These are phyloP conservation scores for Yamagishiella unicocca DNA, from an alignment of 139 green algal genomes.

Conservation along the genomic window DNA sequence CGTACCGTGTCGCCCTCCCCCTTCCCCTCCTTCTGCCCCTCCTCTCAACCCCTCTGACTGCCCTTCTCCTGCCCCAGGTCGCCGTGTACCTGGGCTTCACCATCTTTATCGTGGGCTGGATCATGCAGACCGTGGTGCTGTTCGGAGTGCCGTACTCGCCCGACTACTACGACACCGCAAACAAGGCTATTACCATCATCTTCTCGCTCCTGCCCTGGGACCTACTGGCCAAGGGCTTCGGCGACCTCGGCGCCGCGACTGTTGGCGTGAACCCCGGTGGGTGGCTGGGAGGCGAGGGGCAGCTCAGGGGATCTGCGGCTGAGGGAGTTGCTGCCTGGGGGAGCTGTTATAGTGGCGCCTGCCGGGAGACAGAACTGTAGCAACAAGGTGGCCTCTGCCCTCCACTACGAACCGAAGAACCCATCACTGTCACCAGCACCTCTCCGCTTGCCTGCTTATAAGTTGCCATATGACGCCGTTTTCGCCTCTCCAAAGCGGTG, in stretches of 20 bases:
- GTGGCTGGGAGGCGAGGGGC: too few species aligned
- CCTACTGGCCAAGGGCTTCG: slow-evolving; percentile 86
- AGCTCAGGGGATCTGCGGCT: too few species aligned
- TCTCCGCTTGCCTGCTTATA: too few species aligned
- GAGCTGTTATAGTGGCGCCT: too few species aligned
- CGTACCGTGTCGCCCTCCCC: background rate
- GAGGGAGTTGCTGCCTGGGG: too few species aligned
- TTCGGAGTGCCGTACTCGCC: slow-evolving; percentile 81
- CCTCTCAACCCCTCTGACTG: background rate
- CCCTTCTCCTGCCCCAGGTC: slow-evolving; percentile 45
- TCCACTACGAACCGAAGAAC: too few species aligned
- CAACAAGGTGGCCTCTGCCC: too few species aligned
- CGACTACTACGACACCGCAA: slow-evolving; percentile 62
- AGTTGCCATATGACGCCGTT: too few species aligned
- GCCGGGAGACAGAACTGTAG: too few species aligned
- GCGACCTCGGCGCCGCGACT: slow-evolving; percentile 77
- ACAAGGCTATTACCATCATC: slow-evolving; percentile 65
- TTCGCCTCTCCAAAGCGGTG: too few species aligned
- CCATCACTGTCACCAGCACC: too few species aligned
- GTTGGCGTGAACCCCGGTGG: slow-evolving; percentile 24
- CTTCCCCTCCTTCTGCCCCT: background rate
- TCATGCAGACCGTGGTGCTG: slow-evolving; percentile 66
- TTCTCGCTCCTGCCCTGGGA: slow-evolving; percentile 87
- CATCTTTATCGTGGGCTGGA: slow-evolving; percentile 89
- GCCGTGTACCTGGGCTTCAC: slow-evolving; percentile 92